Evolutionary conservation across 78 protist genomes (phyloP).

Genomic region (Pigoraptor vietnamica): DNA sequence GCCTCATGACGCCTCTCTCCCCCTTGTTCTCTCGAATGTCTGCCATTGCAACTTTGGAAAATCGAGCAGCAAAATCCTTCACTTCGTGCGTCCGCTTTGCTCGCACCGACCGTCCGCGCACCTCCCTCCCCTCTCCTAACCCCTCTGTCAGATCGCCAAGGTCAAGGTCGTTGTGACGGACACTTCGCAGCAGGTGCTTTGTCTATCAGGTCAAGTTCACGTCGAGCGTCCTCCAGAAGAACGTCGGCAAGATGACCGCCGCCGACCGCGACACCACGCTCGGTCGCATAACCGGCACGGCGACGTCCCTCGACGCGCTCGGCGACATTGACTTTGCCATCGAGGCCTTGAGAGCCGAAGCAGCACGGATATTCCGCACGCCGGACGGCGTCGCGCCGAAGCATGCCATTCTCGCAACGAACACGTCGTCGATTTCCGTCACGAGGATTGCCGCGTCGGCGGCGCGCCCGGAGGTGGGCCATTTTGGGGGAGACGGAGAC

Average conservation of each 20-base stretch:
- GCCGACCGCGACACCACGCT: constrained; percentile 27
- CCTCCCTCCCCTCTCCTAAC: background rate
- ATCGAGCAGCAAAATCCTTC: too few species aligned
- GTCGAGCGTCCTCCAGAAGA: constrained; percentile 20
- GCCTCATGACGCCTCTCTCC: too few species aligned
- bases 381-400: constrained; percentile 17
- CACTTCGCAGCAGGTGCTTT: constrained; percentile 9
- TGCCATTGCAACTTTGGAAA: too few species aligned
- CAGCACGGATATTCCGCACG: constrained; percentile 33
- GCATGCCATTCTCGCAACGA: constrained; percentile 67
- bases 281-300: constrained; percentile 27
- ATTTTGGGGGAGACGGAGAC: too few species aligned
- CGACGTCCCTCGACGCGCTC: constrained; percentile 22
- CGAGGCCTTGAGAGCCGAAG: constrained; percentile 71
- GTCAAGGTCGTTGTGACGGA: constrained; percentile 60
- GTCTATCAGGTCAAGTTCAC: constrained; percentile 28
- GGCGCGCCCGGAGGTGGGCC: constrained; percentile 35
- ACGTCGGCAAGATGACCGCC: constrained; percentile 53
- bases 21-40: too few species aligned
- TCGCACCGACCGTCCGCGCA: too few species aligned
- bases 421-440: constrained; percentile 78
- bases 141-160: constrained; percentile 14
- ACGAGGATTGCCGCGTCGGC: constrained; percentile 63
- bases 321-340: constrained; percentile 47
- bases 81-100: too few species aligned